Base-by-base conservation (phyloP, 768 basidiomycete species). In the Dentipellis sp. region DNA sequence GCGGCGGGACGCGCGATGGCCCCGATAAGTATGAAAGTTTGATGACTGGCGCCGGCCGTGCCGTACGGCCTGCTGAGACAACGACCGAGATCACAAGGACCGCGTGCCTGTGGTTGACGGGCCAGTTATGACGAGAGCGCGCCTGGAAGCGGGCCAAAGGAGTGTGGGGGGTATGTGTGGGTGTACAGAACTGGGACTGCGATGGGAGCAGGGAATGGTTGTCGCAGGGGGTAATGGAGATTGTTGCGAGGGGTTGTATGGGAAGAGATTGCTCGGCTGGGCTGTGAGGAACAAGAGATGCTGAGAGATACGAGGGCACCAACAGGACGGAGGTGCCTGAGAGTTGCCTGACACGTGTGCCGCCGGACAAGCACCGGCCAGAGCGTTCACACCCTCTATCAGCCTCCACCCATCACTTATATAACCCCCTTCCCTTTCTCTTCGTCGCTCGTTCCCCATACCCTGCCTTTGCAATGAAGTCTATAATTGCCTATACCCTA, bases 401-500 rank as follows among this genome's bases (percentile, higher is more conserved):
- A 14, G 48, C 23, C 48, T 49, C 48, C 48, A 49, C 54, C 37
- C 50, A 46, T 53, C 54, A 35, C 46, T 21, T 55, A 48, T 46
- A 38, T 39, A 37, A 35, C 34, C 56, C 17, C 37, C 23, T 52
- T 19, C 39, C 52, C 55, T 52, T 55, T n/a, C 14, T n/a, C 49
- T 16, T 29, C 47, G 19, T 35, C 58, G 37, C 21, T 19, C 36
- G 16, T 29, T 14, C 34, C 39, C 29, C 48, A 36, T 45, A 52
- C 46, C 29, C 17, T 29, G 19, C 56, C n/a, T 11, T 23, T 14
- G 34, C 47, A 54, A 66, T 66, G 65, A 45, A 45, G 14, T 45
- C 29, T 29, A 63, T 62, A 34, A 56, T 58, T 50, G 54, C 54
- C 40, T 23, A 58, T 46, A 47, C 61, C 37, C 35, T 23, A 17